Conservation (phyloP, 2,329 filamentous ascomycete species). For the Clarireedia paspali region DNA sequence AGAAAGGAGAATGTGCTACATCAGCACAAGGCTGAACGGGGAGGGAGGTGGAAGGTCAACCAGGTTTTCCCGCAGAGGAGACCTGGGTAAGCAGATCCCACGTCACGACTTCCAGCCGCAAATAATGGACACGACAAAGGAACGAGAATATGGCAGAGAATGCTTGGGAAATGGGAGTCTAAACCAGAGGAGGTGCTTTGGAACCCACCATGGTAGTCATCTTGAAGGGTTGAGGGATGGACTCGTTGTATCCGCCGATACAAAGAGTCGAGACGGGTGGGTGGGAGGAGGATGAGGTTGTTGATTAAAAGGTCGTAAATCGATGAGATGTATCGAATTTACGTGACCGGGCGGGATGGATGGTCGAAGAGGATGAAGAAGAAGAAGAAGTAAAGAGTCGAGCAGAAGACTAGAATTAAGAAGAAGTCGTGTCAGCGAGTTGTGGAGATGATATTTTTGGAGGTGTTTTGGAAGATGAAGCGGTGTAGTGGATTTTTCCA, state of each 20-base stretch:
- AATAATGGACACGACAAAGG: constrained; percentile 10
- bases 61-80: too few relatives aligned
- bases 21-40: constrained; percentile 22
- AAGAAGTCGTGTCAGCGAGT: not conserved
- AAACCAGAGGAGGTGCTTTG: constrained; percentile 31
- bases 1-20: constrained; percentile 9
- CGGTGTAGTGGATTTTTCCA: not conserved
- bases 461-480: not conserved
- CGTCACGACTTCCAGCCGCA: constrained; percentile 5
- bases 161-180: constrained; percentile 33
- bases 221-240: constrained; percentile 32
- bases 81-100: constrained; percentile 1
- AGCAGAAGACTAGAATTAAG: constrained; percentile 3
- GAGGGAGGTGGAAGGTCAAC: too few relatives aligned
- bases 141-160: constrained; percentile 27
- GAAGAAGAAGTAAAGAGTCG: constrained; percentile 1
- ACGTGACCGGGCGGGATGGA: not conserved
- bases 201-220: constrained; percentile 57
- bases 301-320: not conserved
- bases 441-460: not conserved
- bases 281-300: not conserved
- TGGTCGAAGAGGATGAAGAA: constrained; percentile 7
- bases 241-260: constrained; percentile 30
- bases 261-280: constrained; percentile 14
- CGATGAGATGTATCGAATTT: not conserved